Evolutionary conservation across 2,329 filamentous ascomycete species (phyloP), one percentile per base, ranked within the genome.

Genomic region (Xylariaceae sp.): DNA sequence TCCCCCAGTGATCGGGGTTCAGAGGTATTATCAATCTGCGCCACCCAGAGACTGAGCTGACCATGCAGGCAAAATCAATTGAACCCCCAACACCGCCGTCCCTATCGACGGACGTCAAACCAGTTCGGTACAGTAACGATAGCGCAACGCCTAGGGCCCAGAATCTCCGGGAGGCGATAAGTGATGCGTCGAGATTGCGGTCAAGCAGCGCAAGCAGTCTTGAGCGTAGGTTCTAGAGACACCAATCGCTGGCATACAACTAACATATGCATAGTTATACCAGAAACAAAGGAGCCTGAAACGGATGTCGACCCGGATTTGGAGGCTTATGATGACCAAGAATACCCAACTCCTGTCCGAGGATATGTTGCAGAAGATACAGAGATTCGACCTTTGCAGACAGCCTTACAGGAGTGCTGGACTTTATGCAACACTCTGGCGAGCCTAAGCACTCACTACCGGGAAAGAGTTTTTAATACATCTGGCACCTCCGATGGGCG

Each of bases 361-460:
- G 71, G 68, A 52, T 76, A 80, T n/a, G 76, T 53, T 4, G 44
- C 29, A 13, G 63, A 64, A 12, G 61, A 83, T 51, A 76, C 78
- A 47, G 86, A 90, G 63, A 75, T 89, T 21, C 75, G 72, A 22
- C 86, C 87, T 7, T 74, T 96, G n/a, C 83, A 83, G 57, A 83
- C 83, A 29, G 89, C 91, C 2, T 76, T 96, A 15, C 83, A 87
- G 57, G 89, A 96, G 73, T 96, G 91, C 71, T 96, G 92, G 92
- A 95, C 87, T 0, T 75, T 96, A 13, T 96, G 92, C 74, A 96
- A 96, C 67, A 95, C 91, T 0, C 75, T 96, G 30, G 89, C 90
- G 19, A 89, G 82, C 59, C 77, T 96, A 16, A 95, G 90, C 69
- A 92, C 88, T 16, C 87, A 87, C 59, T 89, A 96, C 66, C 84